Conservation (phyloP, 371 early-diverging fungal genomes). For the Mortierella sp. region DNA sequence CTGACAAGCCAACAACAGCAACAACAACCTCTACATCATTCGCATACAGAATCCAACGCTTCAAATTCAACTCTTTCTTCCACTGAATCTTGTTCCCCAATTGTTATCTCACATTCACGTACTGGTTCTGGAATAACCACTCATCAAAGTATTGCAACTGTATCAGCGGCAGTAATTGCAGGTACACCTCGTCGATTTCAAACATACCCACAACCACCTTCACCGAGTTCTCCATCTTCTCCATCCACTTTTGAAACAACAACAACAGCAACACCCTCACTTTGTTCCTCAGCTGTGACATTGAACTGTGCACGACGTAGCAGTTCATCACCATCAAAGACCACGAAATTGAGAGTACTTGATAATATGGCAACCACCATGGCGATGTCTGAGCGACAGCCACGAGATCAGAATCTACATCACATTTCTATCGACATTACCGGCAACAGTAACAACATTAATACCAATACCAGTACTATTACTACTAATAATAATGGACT, state of each 20-base stretch:
- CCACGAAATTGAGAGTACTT: not conserved
- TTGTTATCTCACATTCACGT: not conserved
- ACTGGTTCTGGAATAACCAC: not conserved
- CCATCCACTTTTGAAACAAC: not conserved
- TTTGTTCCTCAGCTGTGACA: slow-evolving; percentile 8
- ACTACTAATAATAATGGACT: not conserved
- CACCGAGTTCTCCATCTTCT: not conserved
- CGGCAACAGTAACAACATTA: not conserved
- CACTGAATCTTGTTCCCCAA: slow-evolving; percentile 3
- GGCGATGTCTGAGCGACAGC: not conserved
- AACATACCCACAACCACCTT: not conserved
- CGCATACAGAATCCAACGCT: not conserved
- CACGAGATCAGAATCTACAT: not conserved
- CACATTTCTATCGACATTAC: not conserved
- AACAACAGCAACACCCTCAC: not conserved
- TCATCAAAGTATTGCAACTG: not conserved
- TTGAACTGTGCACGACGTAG: not conserved
- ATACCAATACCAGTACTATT: not conserved
- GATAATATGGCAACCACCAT: not conserved
- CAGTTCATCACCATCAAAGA: not conserved
- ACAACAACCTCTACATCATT: not conserved
- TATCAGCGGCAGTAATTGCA: too few relatives aligned
- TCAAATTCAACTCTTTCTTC: slow-evolving; percentile 12
- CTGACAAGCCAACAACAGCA: not conserved
- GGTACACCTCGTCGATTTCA: not conserved